These are phyloP conservation scores for Irpex sp. DNA, from an alignment of 1,284 basidiomycete genomes.

Conservation along the genomic window DNA sequence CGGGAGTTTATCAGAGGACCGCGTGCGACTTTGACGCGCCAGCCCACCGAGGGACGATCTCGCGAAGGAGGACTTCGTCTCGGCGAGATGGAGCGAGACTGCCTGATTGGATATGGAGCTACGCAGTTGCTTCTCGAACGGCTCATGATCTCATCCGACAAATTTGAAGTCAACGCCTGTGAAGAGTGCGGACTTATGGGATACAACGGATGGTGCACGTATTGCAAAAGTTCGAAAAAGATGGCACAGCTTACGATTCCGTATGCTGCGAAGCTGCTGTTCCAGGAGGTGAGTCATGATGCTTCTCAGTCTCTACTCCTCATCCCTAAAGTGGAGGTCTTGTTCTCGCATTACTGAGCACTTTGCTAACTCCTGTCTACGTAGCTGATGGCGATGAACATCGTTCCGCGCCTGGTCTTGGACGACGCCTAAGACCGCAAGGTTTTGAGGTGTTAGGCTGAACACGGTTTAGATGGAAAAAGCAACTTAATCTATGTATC, in stretches of 20 bases:
- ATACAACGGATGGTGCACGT: conserved; percentile 94
- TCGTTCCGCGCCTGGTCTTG: conserved; percentile 81
- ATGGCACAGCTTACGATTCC: conserved; percentile 98
- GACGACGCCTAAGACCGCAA: conserved; percentile 61
- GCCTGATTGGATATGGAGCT: conserved; percentile 92
- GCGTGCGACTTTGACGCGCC: conserved; percentile 92
- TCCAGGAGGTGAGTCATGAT: conserved; percentile 79
- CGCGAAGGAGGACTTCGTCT: conserved; percentile 96
- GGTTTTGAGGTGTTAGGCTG: conserved; percentile 7
- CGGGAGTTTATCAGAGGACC: conserved; percentile 65
- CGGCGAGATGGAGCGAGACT: conserved; percentile 99
- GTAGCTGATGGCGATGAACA: conserved; percentile 93
- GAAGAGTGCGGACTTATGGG: conserved; percentile 94
- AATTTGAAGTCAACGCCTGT: conserved; percentile 97
- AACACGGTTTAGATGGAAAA: conserved; percentile 13
- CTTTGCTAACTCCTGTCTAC: conserved; percentile 8
- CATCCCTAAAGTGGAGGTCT: not conserved
- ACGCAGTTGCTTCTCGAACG: conserved; percentile 95
- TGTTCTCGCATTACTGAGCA: conserved; percentile 1
- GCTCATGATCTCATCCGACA: conserved; percentile 97
- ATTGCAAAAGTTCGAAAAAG: conserved; percentile 95
- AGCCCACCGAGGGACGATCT: conserved; percentile 97
- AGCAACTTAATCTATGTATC: conserved; percentile 13
- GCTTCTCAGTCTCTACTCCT: not conserved
- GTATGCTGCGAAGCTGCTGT: conserved; percentile 95